Percentiles rank a stretch among this genome's conserved stretches.
Evolutionary conservation across 305 asterid genomes (phyloP).

Genomic region (Fraxinus albicans): DNA sequence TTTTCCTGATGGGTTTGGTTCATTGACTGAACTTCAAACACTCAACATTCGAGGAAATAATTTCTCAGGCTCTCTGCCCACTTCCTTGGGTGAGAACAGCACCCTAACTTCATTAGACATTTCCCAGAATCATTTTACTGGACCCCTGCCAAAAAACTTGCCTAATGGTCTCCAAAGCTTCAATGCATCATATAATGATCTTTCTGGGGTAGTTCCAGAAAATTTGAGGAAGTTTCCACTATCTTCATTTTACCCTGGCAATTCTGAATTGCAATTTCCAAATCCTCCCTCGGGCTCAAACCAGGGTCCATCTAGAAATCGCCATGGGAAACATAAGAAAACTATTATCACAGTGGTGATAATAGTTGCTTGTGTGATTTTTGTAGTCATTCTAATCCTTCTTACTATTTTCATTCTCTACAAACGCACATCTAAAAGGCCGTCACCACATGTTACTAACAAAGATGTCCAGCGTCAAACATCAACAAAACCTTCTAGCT

Average conservation of each 20-base stretch:
- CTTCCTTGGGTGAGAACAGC: slow-evolving; percentile 50
- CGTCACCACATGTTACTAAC: slow-evolving; percentile 43
- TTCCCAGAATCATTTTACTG: slow-evolving; percentile 65
- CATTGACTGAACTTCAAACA: slow-evolving; percentile 53
- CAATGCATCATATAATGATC: slow-evolving; percentile 76
- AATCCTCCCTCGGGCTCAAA: slow-evolving; percentile 68
- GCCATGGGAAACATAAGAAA: slow-evolving; percentile 37
- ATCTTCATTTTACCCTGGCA: slow-evolving; percentile 92
- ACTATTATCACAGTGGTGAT: slow-evolving; percentile 56
- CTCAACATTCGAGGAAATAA: slow-evolving; percentile 69
- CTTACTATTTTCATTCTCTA: slow-evolving; percentile 53
- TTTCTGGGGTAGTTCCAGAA: slow-evolving; percentile 86
- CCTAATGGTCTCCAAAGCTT: slow-evolving; percentile 64
- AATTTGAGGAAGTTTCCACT: slow-evolving; percentile 79
- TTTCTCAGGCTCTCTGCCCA: slow-evolving; percentile 73
- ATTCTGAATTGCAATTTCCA: slow-evolving; percentile 70
- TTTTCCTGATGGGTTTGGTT: slow-evolving; percentile 64
- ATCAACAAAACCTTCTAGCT: slow-evolving; percentile 54
- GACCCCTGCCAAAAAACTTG: slow-evolving; percentile 65
- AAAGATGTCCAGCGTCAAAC: slow-evolving; percentile 51
- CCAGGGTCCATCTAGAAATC: slow-evolving; percentile 34
- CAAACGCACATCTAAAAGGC: slow-evolving; percentile 43
- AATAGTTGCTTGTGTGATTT: slow-evolving; percentile 59
- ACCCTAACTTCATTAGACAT: slow-evolving; percentile 53
- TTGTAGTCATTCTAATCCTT: slow-evolving; percentile 46